Conservation (phyloP, 2,329 filamentous ascomycete genomes). For the Thermothelomyces thermophilus region DNA sequence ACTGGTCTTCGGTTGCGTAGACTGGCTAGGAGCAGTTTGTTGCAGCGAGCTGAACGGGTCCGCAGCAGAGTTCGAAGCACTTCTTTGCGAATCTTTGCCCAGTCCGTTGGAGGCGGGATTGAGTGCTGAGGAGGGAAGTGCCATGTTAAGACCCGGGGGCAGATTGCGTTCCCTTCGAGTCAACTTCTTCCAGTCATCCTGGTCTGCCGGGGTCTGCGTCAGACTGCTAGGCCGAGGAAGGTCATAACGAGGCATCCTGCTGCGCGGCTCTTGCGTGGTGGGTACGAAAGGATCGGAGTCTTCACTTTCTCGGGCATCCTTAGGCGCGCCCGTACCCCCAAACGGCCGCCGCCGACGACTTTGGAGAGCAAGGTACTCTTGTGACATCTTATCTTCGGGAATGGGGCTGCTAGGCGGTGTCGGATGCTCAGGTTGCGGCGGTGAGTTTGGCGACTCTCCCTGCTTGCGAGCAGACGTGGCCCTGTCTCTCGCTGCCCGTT, state of each 20-base stretch:
- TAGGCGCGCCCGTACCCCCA: neutral
- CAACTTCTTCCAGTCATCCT: constrained; percentile 12
- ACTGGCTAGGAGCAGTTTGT: neutral
- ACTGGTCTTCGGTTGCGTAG: neutral
- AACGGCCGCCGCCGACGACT: neutral
- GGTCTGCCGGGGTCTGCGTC: neutral
- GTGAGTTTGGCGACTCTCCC: neutral
- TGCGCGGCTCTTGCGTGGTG: neutral
- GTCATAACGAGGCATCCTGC: neutral
- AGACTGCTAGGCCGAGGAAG: neutral
- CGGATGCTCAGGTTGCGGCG: neutral
- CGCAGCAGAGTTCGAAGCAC: neutral
- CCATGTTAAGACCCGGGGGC: neutral
- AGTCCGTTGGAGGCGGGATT: neutral
- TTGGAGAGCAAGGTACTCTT: neutral
- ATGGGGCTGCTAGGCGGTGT: neutral
- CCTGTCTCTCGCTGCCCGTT: constrained; percentile 11
- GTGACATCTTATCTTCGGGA: neutral
- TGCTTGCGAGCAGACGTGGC: neutral
- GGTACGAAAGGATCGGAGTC: neutral
- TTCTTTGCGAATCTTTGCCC: neutral
- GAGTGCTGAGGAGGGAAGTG: too few relatives aligned
- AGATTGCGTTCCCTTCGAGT: constrained; percentile 3
- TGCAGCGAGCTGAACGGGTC: neutral
- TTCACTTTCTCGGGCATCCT: neutral